These are phyloP conservation scores for Suillus alpinus DNA, from an alignment of 768 basidiomycete species.

Conservation along the genomic window DNA sequence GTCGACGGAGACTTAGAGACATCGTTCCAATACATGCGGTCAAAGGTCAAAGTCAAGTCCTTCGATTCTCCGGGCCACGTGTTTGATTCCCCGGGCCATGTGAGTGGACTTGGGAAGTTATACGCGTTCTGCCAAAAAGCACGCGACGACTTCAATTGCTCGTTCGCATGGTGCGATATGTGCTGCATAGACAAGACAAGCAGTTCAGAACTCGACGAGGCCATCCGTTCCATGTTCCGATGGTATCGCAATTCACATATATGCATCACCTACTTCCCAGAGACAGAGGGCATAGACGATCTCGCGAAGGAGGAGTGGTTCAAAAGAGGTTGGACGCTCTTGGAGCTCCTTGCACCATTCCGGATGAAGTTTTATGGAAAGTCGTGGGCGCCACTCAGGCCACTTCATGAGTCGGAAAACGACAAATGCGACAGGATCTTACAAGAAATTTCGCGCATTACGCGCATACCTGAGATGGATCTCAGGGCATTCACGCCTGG, in stretches of 20 bases:
- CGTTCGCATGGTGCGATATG: constrained; percentile 14
- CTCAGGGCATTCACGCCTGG: neutral
- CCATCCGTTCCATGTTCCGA: constrained; percentile 11
- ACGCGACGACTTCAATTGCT: constrained; percentile 4
- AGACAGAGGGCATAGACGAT: constrained; percentile 2
- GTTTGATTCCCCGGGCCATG: neutral
- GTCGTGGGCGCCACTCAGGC: constrained; percentile 3
- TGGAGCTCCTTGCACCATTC: constrained; percentile 6
- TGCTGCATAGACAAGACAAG: constrained; percentile 18
- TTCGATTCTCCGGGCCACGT: neutral
- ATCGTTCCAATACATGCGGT: constrained; percentile 5
- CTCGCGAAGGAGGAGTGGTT: constrained; percentile 8
- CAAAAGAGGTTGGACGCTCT: constrained; percentile 7
- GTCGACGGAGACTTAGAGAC: constrained; percentile 1
- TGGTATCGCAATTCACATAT: constrained; percentile 11
- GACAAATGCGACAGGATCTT: constrained; percentile 1
- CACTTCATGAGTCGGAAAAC: neutral
- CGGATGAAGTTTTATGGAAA: constrained; percentile 5
- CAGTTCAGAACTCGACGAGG: constrained; percentile 16
- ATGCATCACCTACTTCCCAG: constrained; percentile 10
- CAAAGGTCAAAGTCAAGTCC: neutral
- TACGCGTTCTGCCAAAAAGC: constrained; percentile 9
- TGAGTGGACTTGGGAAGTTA: neutral
- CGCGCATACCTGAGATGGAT: constrained; percentile 1
- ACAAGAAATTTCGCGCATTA: neutral